Evolutionary conservation across 257 asterid genomes (phyloP), one percentile per base, ranked within the genome.

Genomic region (Echites panduratus): DNA sequence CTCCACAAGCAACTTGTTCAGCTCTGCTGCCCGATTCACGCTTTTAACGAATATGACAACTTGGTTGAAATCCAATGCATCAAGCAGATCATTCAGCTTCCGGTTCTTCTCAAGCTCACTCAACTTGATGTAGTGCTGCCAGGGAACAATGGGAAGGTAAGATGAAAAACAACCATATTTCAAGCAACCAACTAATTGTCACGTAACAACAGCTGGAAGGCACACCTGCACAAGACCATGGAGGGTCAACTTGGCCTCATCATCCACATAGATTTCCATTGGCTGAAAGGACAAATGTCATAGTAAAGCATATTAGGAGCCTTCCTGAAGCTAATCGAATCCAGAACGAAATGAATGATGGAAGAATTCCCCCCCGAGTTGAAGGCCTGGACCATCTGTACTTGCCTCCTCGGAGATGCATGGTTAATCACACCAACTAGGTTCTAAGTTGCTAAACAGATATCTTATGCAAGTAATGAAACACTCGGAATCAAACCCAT

Each of bases 201-300:
- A 29, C 29, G 2, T 17, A 32, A 50, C 62, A 68, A 50, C 14
- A 29, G 16, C 6, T 14, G 2, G 16, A 32, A 17, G 66, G 16
- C 40, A 22, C 74, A 91, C 96, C 97, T 92, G 98, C 61, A 92
- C 98, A 76, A 92, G 98, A 77, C 98, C 98, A 80, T 92, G 98
- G 57, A 92, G 98, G 77, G 96, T 92, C 90, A 92, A 84, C 84
- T 90, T 92, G 79, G 98, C 97, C 72, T 92, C 98, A 29, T 92
- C 97, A 24, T 92, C 98, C 82, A 92, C 98, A 79, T 92, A 92
- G 75, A 92, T 92, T 86, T 92, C 98, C 98, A 92, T 92, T 13
- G 98, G 98, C 97, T 90, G 97, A 78, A 92, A 90, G 68, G 85
- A 87, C 82, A 92, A 90, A 90, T 83, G 87, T 84, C 85, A 90